Base-by-base conservation (phyloP, 306 rosid genomes). In the Cicer cuneatum region DNA sequence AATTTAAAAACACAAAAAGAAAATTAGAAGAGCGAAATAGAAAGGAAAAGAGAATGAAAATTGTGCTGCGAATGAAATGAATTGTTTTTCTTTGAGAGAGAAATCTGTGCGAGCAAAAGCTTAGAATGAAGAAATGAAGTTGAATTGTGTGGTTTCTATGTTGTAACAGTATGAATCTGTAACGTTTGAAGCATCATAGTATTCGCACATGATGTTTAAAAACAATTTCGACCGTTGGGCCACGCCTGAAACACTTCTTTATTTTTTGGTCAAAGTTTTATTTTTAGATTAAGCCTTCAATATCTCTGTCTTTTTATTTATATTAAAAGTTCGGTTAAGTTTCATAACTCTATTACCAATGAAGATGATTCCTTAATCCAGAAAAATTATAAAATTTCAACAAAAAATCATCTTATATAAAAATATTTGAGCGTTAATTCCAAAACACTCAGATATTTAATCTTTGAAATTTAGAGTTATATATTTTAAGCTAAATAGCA, bases 221-320 rank as follows among this genome's bases (percentile, higher is more conserved):
- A 56, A 66, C 70, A 65, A 62, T 6, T 78, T 66, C 35, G 87
- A 80, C 84, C 87, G 85, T 80, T 77, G 82, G 74, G 62, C 14
- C 69, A 58, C 38, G 45, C 10, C 29, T 40, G 10, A 59, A 59
- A 58, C 18, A 58, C 8, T 54, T 19, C 9, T 56, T 10, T 19
- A 7, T 56, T 21, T 54, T 15, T 9, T 56, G 37, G 62, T 56
- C 38, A 56, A 21, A 8, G 4, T 9, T 35, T 61, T 11, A 7
- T 4, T 38, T 61, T 8, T 35, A 2, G 2, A 7, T 60, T 54
- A 21, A 29, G 33, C 33, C 33, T 29, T 29, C 3, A 29, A 29
- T 29, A 29, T 29, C 33, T 29, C 3, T 21, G 33, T 29, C 5
- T 29, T 29, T 29, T 29, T 5, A 29, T 29, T 29, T 29, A 3